Conservation (phyloP, 1,284 basidiomycete genomes). For the Ustilago cynodontis region DNA sequence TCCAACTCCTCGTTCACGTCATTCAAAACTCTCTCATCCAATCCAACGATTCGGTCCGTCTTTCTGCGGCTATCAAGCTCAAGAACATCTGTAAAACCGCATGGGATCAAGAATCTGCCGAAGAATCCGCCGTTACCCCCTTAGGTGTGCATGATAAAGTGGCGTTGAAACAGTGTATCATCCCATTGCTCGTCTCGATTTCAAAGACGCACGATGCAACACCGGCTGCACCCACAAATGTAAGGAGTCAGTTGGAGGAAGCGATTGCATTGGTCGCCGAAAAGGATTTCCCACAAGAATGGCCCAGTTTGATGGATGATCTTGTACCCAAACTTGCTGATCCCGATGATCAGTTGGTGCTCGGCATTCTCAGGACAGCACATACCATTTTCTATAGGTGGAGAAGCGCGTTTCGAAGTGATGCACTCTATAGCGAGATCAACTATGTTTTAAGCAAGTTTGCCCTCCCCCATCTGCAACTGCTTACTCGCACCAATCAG, state of each 20-base stretch:
- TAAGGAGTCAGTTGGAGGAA: slow-evolving; percentile 64
- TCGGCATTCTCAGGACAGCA: slow-evolving; percentile 90
- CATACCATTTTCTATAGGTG: slow-evolving; percentile 95
- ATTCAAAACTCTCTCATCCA: slow-evolving; percentile 53
- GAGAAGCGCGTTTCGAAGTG: slow-evolving; percentile 89
- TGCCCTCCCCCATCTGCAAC: slow-evolving; percentile 83
- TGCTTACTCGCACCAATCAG: slow-evolving; percentile 57
- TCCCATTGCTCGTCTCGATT: slow-evolving; percentile 84
- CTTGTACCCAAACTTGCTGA: slow-evolving; percentile 77
- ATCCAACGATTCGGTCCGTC: slow-evolving; percentile 53
- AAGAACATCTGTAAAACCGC: slow-evolving; percentile 67
- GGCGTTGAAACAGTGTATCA: slow-evolving; percentile 77
- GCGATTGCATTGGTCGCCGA: slow-evolving; percentile 63
- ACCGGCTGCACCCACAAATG: slow-evolving; percentile 53
- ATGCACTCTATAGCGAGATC: slow-evolving; percentile 89
- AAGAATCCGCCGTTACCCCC: slow-evolving; percentile 33
- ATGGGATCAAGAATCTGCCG: slow-evolving; percentile 60
- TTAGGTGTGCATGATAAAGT: slow-evolving; percentile 74
- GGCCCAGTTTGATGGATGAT: slow-evolving; percentile 63
- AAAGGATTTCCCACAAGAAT: slow-evolving; percentile 65
- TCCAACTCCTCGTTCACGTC: slow-evolving; percentile 61
- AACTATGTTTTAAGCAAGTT: slow-evolving; percentile 90
- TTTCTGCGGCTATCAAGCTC: slow-evolving; percentile 67
- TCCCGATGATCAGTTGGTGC: slow-evolving; percentile 85
- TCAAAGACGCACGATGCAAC: slow-evolving; percentile 37